Evolutionary conservation across 306 rosid genomes (phyloP), one percentile per base, ranked within the genome.

Genomic region (Fragaria ananassa): DNA sequence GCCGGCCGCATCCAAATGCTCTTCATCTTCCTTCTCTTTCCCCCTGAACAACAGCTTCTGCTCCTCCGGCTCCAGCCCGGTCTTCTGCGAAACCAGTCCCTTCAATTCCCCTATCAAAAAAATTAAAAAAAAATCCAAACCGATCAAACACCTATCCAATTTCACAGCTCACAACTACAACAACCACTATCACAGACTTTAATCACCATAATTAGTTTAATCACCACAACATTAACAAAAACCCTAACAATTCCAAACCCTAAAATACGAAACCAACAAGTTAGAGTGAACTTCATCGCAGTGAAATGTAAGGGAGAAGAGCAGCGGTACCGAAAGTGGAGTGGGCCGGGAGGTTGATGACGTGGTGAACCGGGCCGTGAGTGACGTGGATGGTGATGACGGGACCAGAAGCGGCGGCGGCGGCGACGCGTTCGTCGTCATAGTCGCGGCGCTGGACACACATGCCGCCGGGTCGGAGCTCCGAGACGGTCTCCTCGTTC

Each of bases 21-120:
- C 95, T 39, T 80, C 93, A 56, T 92, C 86, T 9, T 84, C 93
- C 80, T 82, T 90, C 80, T 91, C 96, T 81, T 87, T 83, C 50
- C 92, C 97, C 71, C 82, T 81, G 74, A 90, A 92, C 77, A 89
- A 86, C 35, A 92, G 95, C 19, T 83, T 83, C 82, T 92, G 98
- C 77, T 81, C 91, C 70, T 82, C 78, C 31, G 90, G 89, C 83
- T 72, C 76, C 82, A 94, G 83, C 79, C 93, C 91, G 65, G 93
- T 85, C 86, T 83, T 89, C 42, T 86, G 87, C 23, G 79, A 79
- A 42, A 92, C 89, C 49, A 75, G 68, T 13, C 83, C 84, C 85
- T 94, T 91, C 65, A 89, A 73, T 74, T 94, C 97, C 84, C 93
- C 98, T 94, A 88, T 25, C 62, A 56, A 50, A 17, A 60, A 79